These are phyloP conservation scores for Hemileccinum impolitum DNA, from an alignment of 768 basidiomycete species.

Conservation along the genomic window DNA sequence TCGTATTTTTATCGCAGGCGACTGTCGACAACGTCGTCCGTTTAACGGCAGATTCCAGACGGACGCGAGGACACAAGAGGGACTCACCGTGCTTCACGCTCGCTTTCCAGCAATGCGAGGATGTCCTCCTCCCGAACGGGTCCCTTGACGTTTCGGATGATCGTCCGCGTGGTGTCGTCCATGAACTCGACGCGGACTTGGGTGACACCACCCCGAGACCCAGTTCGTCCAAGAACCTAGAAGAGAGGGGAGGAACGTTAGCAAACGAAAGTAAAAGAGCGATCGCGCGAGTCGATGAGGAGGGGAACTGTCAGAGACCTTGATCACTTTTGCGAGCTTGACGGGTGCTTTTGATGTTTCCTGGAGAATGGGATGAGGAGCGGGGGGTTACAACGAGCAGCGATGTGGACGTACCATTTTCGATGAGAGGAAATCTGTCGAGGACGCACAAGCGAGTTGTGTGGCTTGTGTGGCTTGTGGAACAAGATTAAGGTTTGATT, in stretches of 20 bases:
- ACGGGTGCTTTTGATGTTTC: constrained; percentile 89
- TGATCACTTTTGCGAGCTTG: constrained; percentile 97
- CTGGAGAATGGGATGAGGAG: constrained; percentile 31
- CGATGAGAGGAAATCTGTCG: constrained; percentile 3
- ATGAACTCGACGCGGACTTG: constrained; percentile 99
- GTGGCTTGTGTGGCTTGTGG: constrained; percentile 11
- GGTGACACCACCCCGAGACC: constrained; percentile 97
- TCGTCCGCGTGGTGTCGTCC: constrained; percentile 93
- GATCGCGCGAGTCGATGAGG: too few relatives aligned
- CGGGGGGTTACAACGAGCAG: too few relatives aligned
- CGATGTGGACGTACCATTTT: constrained; percentile 22
- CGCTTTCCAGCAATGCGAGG: constrained; percentile 92
- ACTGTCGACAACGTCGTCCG: constrained; percentile 4
- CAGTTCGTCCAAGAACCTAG: constrained; percentile 99
- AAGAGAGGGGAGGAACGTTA: background rate
- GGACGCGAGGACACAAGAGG: too few relatives aligned
- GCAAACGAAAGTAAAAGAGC: background rate
- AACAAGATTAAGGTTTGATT: constrained; percentile 24
- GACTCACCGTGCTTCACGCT: constrained; percentile 98
- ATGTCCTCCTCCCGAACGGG: constrained; percentile 96
- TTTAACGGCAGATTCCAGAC: background rate
- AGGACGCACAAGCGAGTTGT: background rate
- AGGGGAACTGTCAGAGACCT: constrained; percentile 46
- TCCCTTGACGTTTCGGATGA: constrained; percentile 99
- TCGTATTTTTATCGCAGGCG: constrained; percentile 20